Evolutionary conservation across 257 asterid genomes (phyloP).

Genomic region (Nicotiana benthamiana): DNA sequence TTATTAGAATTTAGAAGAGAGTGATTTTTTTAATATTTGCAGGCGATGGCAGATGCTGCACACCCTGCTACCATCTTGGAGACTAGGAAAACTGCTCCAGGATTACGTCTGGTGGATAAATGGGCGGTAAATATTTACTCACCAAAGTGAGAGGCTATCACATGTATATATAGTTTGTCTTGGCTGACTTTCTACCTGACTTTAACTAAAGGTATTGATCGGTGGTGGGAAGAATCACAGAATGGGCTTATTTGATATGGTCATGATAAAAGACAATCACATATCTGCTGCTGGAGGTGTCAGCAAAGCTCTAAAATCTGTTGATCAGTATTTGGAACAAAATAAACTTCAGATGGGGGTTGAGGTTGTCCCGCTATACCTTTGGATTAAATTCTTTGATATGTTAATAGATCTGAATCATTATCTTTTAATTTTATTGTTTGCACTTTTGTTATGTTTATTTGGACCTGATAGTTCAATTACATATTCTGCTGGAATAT

Average conservation of each 20-base stretch:
- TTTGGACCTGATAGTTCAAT: background rate
- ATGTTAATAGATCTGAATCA: too few species aligned
- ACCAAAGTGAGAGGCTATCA: background rate
- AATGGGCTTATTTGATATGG: constrained; percentile 97
- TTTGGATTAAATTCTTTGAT: background rate
- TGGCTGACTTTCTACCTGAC: background rate
- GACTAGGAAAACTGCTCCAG: constrained; percentile 97
- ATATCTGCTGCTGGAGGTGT: constrained; percentile 87
- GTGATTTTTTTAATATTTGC: background rate
- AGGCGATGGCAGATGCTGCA: constrained; percentile 99
- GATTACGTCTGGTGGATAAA: constrained; percentile 91
- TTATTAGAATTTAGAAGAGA: background rate
- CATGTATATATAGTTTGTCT: background rate
- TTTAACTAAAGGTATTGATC: constrained; percentile 52
- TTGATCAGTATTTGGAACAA: constrained; percentile 60
- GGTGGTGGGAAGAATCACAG: constrained; percentile 97
- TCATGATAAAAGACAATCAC: constrained; percentile 97
- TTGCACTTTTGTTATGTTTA: background rate
- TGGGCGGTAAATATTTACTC: constrained; percentile 88
- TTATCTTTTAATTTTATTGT: too few species aligned
- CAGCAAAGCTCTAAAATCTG: constrained; percentile 65
- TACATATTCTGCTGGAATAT: background rate
- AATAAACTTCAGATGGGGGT: constrained; percentile 81
- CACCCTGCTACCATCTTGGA: constrained; percentile 75
- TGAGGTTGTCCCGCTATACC: constrained; percentile 42